A percentile compares a stretch with the other conserved stretches of the same genome.
Evolutionary conservation across 768 basidiomycete species (phyloP).

Genomic region (Naematelia aurantialba): DNA sequence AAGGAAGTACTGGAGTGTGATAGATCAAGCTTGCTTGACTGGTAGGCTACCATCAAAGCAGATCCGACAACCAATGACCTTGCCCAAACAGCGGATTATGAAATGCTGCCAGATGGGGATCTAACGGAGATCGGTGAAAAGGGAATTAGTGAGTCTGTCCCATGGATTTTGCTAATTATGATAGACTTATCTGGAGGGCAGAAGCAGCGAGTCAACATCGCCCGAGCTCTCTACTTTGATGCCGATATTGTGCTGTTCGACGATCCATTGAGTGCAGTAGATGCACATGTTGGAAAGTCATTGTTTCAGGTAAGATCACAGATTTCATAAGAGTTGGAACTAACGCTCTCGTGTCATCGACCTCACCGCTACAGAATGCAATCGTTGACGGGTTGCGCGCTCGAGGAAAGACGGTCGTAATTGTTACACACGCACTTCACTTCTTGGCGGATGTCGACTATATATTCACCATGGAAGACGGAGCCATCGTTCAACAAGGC

Average conservation of each 20-base stretch:
- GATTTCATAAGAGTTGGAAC: too few species aligned
- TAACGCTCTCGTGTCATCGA: conserved; percentile 38
- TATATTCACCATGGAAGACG: conserved; percentile 73
- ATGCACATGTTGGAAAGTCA: conserved; percentile 48
- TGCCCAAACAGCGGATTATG: too few species aligned
- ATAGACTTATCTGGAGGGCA: conserved; percentile 51
- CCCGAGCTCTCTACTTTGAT: conserved; percentile 46
- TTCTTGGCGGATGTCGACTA: conserved; percentile 73
- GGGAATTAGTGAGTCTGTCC: too few species aligned
- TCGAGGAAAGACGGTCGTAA: conserved; percentile 47
- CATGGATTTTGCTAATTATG: neutral
- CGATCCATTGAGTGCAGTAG: conserved; percentile 47
- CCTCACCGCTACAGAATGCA: neutral
- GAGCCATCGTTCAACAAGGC: conserved; percentile 72
- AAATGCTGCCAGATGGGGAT: conserved; percentile 56
- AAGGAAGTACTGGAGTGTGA: conserved; percentile 55
- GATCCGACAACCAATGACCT: too few species aligned
- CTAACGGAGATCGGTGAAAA: conserved; percentile 44
- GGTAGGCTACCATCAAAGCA: conserved; percentile 20
- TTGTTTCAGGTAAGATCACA: conserved; percentile 55
- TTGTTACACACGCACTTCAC: conserved; percentile 78
- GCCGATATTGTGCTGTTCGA: conserved; percentile 45
- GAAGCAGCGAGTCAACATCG: conserved; percentile 46
- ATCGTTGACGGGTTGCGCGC: too few species aligned
- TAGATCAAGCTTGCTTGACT: neutral